A percentile compares a stretch with the other conserved stretches of the same genome.
Conservation (phyloP, 2,329 filamentous ascomycete species). For the Verticillium alfalfae region DNA sequence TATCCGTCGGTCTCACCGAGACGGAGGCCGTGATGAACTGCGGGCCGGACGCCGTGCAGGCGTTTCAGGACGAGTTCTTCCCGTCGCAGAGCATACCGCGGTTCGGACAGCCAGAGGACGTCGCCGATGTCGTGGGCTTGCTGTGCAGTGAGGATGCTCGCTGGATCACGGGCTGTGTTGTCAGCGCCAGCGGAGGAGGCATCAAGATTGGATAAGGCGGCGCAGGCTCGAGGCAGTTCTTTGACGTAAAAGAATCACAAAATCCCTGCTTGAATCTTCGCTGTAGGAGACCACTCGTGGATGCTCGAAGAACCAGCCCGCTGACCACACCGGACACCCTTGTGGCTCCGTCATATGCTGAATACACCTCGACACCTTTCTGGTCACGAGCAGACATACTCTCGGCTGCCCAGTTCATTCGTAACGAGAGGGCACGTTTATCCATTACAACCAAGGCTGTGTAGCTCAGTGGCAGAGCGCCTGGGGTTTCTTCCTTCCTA, state of each 20-base stretch:
- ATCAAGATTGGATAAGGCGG: slow-evolving; percentile 21
- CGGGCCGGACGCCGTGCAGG: slow-evolving; percentile 20
- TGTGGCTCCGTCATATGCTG: too few relatives aligned
- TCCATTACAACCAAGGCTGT: background rate
- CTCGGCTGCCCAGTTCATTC: background rate
- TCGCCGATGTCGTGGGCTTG: slow-evolving; percentile 27
- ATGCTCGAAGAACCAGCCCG: too few relatives aligned
- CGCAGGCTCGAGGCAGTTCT: too few relatives aligned
- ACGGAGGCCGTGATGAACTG: slow-evolving; percentile 26
- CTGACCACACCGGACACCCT: too few relatives aligned
- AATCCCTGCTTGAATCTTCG: too few relatives aligned
- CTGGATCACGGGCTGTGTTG: slow-evolving; percentile 28
- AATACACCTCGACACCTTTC: too few relatives aligned
- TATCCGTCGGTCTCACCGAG: slow-evolving; percentile 23
- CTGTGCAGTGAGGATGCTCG: slow-evolving; percentile 23
- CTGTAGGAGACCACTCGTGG: too few relatives aligned
- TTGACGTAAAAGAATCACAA: too few relatives aligned
- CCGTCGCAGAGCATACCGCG: slow-evolving; percentile 23
- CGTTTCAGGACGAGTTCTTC: slow-evolving; percentile 25
- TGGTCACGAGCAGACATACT: too few relatives aligned
- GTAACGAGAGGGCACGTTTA: background rate
- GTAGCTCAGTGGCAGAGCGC: background rate
- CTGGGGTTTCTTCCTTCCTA: background rate
- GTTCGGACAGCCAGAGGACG: slow-evolving; percentile 26
- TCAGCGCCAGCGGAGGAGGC: slow-evolving; percentile 27